Conservation (phyloP, 2,329 filamentous ascomycete species). For the Graphiopsis chlorocephala region DNA sequence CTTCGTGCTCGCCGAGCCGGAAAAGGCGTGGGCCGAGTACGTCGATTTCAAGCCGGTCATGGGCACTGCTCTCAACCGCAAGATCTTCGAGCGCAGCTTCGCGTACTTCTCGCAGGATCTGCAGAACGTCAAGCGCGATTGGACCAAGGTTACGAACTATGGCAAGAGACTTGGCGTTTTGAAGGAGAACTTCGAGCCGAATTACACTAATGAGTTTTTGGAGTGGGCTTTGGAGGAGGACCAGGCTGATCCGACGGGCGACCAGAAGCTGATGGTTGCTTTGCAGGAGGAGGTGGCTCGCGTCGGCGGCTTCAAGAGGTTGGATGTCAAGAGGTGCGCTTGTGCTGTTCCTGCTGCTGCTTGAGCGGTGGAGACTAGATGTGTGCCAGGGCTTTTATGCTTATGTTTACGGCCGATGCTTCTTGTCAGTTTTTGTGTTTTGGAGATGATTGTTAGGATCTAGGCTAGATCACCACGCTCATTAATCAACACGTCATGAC, state of each 20-base stretch:
- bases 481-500: neutral
- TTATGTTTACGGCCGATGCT: neutral
- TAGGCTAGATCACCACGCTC: neutral
- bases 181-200: constrained; percentile 61
- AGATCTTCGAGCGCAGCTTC: constrained; percentile 77
- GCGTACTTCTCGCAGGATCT: constrained; percentile 73
- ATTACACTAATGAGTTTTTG: constrained; percentile 72
- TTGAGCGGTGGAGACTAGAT: neutral
- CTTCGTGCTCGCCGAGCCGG: constrained; percentile 63
- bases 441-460: neutral
- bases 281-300: constrained; percentile 66
- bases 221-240: constrained; percentile 64
- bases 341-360: constrained; percentile 19
- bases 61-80: constrained; percentile 65
- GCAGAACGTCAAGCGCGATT: constrained; percentile 72
- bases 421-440: too few relatives aligned
- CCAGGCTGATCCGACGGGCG: constrained; percentile 64
- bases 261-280: constrained; percentile 71
- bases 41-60: constrained; percentile 70
- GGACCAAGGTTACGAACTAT: constrained; percentile 74
- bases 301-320: constrained; percentile 62
- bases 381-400: neutral
- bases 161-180: constrained; percentile 71
- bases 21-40: constrained; percentile 65
- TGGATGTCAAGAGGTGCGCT: constrained; percentile 33